Evolutionary conservation across 83 land plant species (phyloP).

Genomic region (Larix sibirica): DNA sequence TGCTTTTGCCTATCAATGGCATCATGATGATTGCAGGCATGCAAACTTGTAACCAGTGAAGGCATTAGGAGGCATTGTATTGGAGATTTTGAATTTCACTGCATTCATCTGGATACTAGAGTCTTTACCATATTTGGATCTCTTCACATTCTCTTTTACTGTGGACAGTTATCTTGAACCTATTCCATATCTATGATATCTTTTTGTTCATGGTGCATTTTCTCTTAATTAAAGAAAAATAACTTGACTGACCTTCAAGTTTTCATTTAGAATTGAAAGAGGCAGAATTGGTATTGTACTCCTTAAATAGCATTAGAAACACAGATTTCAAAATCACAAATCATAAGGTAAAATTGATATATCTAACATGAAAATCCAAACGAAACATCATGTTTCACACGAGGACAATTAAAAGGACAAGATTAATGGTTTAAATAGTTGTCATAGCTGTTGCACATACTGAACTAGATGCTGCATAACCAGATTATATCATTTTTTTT

Average conservation of each 20-base stretch:
- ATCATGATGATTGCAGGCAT: too few species aligned
- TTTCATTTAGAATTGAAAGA: neutral
- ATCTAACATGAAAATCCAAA: neutral
- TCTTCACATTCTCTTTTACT: too few species aligned
- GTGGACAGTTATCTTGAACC: too few species aligned
- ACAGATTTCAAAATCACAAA: neutral
- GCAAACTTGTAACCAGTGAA: too few species aligned
- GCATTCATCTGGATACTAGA: too few species aligned
- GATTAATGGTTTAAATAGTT: neutral
- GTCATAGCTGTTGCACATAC: neutral
- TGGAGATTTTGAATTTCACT: too few species aligned
- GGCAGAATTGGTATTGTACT: neutral
- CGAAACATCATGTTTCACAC: neutral
- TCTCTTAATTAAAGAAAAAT: neutral
- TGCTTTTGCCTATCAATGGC: too few species aligned
- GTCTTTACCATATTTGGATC: too few species aligned
- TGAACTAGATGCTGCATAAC: neutral
- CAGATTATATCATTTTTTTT: neutral
- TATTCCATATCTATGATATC: too few species aligned
- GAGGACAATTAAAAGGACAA: neutral
- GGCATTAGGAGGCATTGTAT: too few species aligned
- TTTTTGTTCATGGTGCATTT: too few species aligned
- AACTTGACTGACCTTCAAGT: neutral
- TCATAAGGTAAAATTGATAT: neutral
- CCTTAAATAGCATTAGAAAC: neutral